Evolutionary conservation across 2,329 filamentous ascomycete genomes (phyloP).

Genomic region (Aspergillus ochraceus): DNA sequence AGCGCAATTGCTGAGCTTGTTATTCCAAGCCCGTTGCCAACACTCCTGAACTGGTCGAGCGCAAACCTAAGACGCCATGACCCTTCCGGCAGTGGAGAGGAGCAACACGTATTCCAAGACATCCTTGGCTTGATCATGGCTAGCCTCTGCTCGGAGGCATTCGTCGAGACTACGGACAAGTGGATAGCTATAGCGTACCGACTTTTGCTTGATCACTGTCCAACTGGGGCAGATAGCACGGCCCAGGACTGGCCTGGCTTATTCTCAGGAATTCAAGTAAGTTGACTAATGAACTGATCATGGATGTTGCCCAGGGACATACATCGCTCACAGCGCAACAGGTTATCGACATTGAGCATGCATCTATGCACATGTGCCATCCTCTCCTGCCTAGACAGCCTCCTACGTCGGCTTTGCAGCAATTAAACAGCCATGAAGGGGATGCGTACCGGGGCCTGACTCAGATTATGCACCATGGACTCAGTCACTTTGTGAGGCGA

Average conservation of each 20-base stretch:
- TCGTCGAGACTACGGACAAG: conserved; percentile 26
- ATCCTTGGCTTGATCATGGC: conserved; percentile 33
- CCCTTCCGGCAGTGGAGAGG: not conserved
- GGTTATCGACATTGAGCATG: conserved; percentile 33
- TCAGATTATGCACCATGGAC: conserved; percentile 32
- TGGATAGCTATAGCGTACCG: conserved; percentile 33
- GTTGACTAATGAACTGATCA: not conserved
- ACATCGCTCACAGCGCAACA: conserved; percentile 1
- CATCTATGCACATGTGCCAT: conserved; percentile 33
- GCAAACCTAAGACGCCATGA: not conserved
- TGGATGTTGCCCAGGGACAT: not conserved
- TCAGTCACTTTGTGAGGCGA: conserved; percentile 31
- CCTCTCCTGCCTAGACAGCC: conserved; percentile 28
- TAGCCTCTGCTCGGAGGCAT: conserved; percentile 31
- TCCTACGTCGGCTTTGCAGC: conserved; percentile 19
- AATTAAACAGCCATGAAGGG: conserved; percentile 21
- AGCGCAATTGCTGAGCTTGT: conserved; percentile 26
- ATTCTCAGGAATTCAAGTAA: conserved; percentile 29
- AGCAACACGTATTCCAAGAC: conserved; percentile 23
- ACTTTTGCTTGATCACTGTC: conserved; percentile 28
- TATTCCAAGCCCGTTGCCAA: conserved; percentile 9
- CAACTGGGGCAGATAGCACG: conserved; percentile 10
- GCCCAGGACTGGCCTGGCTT: conserved; percentile 24
- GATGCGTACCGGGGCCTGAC: conserved; percentile 28
- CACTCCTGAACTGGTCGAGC: not conserved